Evolutionary conservation across 1,284 basidiomycete genomes (phyloP).

Genomic region (Tylopilus sp.): DNA sequence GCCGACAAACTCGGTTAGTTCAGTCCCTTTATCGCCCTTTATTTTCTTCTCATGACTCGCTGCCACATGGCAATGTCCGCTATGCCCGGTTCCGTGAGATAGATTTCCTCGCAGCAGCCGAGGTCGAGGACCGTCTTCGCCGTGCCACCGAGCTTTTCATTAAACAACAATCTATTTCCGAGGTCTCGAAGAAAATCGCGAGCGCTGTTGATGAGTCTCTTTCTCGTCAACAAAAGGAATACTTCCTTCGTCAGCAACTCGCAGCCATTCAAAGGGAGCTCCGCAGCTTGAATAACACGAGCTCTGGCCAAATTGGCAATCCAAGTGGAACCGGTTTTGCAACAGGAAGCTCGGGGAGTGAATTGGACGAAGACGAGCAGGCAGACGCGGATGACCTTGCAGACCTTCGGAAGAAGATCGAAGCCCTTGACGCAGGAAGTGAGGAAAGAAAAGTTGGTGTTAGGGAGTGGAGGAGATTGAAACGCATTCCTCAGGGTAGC

Average conservation of each 20-base stretch:
- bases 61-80: neutral
- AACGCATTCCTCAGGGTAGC: conserved; percentile 70
- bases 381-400: conserved; percentile 77
- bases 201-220: conserved; percentile 74
- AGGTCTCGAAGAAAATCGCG: conserved; percentile 74
- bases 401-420: conserved; percentile 76
- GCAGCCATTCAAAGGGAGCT: conserved; percentile 88
- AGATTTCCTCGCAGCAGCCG: conserved; percentile 59
- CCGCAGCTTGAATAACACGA: conserved; percentile 48
- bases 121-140: conserved; percentile 56
- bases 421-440: conserved; percentile 70
- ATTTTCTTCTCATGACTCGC: neutral
- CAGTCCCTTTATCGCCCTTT: neutral
- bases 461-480: conserved; percentile 74
- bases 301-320: conserved; percentile 15
- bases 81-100: conserved; percentile 25
- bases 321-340: conserved; percentile 19
- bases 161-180: conserved; percentile 69
- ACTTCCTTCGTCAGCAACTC: conserved; percentile 82
- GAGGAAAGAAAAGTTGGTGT: conserved; percentile 82
- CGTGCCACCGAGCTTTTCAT: conserved; percentile 65
- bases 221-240: conserved; percentile 79
- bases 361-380: conserved; percentile 70
- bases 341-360: conserved; percentile 27
- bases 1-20: conserved; percentile 65